Evolutionary conservation across 1,284 basidiomycete genomes (phyloP), one percentile per base, ranked within the genome.

Genomic region (Malassezia japonica): DNA sequence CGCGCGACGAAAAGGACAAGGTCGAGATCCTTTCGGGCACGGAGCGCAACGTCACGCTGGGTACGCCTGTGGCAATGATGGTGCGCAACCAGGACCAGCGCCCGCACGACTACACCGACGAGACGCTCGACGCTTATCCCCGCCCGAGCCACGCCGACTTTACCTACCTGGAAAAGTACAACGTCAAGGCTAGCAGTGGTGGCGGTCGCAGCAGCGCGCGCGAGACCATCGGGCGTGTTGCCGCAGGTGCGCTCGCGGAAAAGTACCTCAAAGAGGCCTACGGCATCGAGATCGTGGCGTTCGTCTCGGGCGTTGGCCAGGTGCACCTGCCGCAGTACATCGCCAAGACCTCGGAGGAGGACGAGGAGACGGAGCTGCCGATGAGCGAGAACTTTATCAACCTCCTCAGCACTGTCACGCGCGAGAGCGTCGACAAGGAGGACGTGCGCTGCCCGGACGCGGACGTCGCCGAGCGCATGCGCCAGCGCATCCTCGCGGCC

Each of bases 1-100:
- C 92, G 18, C 56, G 94, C 70, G 87, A 96, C 72, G 94, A 99
- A 76, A 94, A 89, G 75, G 94, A 99, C 76, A 79, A 84, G 12
- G 91, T 98, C 27, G 83, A 87, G 58, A 79, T 99, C 39, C 92
- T 98, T 74, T 94, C 89, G 39, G 94, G 94, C 34, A 80, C 86
- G 36, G 94, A 99, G 75, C 83, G 85, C 55, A 91, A 87, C 28
- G 84, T 95, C 24, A 98, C 94, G 1, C 82, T 99, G 31, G 94
- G 94, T 47, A 98, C 94, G 21, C 94, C 94, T 23, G 94, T 99
- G 66, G 89, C 84, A 6, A 82, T 99, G 40, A 79, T 96, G 50
- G 90, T 99, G 31, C 87, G 83, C 70, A 99, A 99, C 76, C 90
- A 96, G 76, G 94, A 99, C 75, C 94, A 99, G 72, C 81, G 94